These are phyloP conservation scores for Morella rubra DNA, from an alignment of 306 rosid species.

Conservation along the genomic window DNA sequence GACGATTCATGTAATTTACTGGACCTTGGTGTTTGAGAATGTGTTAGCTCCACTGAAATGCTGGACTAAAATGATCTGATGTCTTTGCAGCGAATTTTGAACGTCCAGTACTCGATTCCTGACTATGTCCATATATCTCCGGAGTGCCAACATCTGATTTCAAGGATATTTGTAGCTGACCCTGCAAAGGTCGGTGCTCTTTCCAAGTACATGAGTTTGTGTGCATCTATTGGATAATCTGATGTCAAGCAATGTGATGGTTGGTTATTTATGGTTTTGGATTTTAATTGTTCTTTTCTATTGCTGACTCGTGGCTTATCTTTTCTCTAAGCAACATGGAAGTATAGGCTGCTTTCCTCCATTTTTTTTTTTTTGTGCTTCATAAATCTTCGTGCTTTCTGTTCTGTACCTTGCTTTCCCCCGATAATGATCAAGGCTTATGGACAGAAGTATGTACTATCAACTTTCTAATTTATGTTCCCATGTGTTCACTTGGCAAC, in stretches of 20 bases:
- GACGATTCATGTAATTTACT: slow-evolving; percentile 66
- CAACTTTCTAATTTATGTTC: slow-evolving; percentile 22
- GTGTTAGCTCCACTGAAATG: slow-evolving; percentile 10
- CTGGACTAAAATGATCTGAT: slow-evolving; percentile 23
- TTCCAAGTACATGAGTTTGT: neutral
- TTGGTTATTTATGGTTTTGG: neutral
- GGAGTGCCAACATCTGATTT: slow-evolving; percentile 80
- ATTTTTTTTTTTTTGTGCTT: neutral
- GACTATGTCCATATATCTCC: slow-evolving; percentile 90
- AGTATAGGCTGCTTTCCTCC: neutral
- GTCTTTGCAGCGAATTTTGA: slow-evolving; percentile 79
- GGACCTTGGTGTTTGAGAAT: slow-evolving; percentile 3
- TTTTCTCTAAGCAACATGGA: neutral
- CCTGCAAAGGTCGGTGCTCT: slow-evolving; percentile 63
- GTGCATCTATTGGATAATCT: neutral
- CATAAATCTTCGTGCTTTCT: neutral
- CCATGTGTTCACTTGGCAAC: slow-evolving; percentile 24
- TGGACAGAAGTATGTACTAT: slow-evolving; percentile 5
- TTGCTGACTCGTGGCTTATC: neutral
- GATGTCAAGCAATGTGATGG: neutral
- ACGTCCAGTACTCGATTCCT: slow-evolving; percentile 91
- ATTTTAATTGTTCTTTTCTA: neutral
- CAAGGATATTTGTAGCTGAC: slow-evolving; percentile 87
- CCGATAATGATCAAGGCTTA: neutral
- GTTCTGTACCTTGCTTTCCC: slow-evolving; percentile 12